Conservation (phyloP, 1,284 basidiomycete species). For the Erythrobasidium hasegawianum region DNA sequence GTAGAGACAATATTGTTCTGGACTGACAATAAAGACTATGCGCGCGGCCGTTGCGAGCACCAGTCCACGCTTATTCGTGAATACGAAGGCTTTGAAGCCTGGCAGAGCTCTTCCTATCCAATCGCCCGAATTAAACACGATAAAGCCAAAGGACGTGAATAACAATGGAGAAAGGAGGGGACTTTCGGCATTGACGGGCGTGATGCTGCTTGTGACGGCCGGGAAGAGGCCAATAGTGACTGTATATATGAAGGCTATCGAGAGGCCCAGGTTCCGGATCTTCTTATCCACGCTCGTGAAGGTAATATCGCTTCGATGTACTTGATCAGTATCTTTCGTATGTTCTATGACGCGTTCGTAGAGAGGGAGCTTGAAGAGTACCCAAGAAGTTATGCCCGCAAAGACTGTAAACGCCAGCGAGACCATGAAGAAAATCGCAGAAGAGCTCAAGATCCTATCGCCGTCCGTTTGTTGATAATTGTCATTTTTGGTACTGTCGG, state of each 20-base stretch:
- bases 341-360: not conserved
- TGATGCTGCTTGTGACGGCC: slow-evolving; percentile 43
- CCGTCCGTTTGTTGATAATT: not conserved
- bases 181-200: slow-evolving; percentile 28
- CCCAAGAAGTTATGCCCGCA: slow-evolving; percentile 34
- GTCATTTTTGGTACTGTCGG: slow-evolving; percentile 24
- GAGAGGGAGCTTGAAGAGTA: slow-evolving; percentile 36
- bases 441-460: slow-evolving; percentile 34
- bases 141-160: slow-evolving; percentile 43
- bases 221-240: slow-evolving; percentile 46
- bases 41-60: slow-evolving; percentile 34
- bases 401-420: slow-evolving; percentile 39
- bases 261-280: slow-evolving; percentile 42
- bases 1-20: not conserved
- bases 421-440: slow-evolving; percentile 43
- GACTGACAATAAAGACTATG: slow-evolving; percentile 43
- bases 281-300: slow-evolving; percentile 43
- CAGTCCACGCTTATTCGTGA: slow-evolving; percentile 37
- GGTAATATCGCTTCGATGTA: slow-evolving; percentile 2
- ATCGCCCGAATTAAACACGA: slow-evolving; percentile 45
- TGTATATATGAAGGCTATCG: slow-evolving; percentile 42
- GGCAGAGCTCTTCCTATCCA: slow-evolving; percentile 45
- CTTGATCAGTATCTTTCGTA: slow-evolving; percentile 1
- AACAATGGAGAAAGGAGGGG: slow-evolving; percentile 33
- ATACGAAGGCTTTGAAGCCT: slow-evolving; percentile 37